A percentile compares a stretch with the other conserved stretches of the same genome.
phyloP scores from a whole-genome alignment of 495 filamentous ascomycete species.

The Penicillium angulare region DNA sequence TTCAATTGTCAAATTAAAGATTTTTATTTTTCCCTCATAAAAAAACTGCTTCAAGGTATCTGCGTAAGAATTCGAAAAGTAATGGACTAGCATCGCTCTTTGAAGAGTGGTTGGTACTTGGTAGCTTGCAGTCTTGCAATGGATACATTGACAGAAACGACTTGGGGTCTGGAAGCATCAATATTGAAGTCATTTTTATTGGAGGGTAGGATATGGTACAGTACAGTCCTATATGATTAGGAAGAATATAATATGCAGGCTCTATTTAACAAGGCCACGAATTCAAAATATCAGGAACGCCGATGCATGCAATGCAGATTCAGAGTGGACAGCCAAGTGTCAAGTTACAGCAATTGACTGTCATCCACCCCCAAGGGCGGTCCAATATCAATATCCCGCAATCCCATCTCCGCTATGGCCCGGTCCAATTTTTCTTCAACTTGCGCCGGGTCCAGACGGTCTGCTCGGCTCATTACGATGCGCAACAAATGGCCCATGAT shows the following conservation, averaged over 20 bases:
- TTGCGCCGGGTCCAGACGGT: slow-evolving; percentile 24
- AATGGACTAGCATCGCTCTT: too few relatives aligned
- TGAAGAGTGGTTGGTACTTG: too few relatives aligned
- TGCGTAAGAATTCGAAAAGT: too few relatives aligned
- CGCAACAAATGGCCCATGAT: slow-evolving; percentile 52
- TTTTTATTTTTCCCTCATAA: slow-evolving; percentile 4
- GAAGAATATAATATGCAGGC: slow-evolving; percentile 22
- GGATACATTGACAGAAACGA: too few relatives aligned
- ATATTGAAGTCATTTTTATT: too few relatives aligned
- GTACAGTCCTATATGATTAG: too few relatives aligned
- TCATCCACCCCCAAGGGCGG: slow-evolving; percentile 28
- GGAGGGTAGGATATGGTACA: too few relatives aligned
- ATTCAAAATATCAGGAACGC: slow-evolving; percentile 10
- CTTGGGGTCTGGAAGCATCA: too few relatives aligned
- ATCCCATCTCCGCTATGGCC: slow-evolving; percentile 57
- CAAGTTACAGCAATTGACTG: slow-evolving; percentile 26
- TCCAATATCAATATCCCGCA: slow-evolving; percentile 35
- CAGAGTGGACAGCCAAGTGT: background rate
- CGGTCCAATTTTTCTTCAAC: slow-evolving; percentile 43
- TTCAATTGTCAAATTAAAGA: slow-evolving; percentile 4
- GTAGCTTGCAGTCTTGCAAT: too few relatives aligned
- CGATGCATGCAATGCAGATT: slow-evolving; percentile 14
- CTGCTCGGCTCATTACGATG: slow-evolving; percentile 48
- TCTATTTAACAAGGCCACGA: background rate
- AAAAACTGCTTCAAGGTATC: too few relatives aligned